These are phyloP conservation scores for Apodospora peruviana DNA, from an alignment of 495 filamentous ascomycete genomes.

Conservation along the genomic window DNA sequence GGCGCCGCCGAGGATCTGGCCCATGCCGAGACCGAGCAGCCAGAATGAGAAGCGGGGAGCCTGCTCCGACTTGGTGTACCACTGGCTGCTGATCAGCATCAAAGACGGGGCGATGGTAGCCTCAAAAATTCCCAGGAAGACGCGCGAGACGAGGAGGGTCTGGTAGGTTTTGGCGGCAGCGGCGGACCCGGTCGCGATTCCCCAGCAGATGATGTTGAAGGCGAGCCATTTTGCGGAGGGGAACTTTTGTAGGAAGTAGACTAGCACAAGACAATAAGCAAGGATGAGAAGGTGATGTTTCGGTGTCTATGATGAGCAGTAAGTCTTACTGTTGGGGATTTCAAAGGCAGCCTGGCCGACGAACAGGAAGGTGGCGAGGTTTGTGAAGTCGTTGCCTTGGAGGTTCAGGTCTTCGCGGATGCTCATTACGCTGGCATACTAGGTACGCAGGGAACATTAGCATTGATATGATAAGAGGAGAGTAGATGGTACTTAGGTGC, in stretches of 20 bases:
- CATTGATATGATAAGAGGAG: too few relatives aligned
- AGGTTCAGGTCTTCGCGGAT: slow-evolving; percentile 25
- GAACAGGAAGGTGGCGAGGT: slow-evolving; percentile 31
- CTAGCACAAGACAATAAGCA: slow-evolving; percentile 15
- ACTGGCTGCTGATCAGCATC: slow-evolving; percentile 47
- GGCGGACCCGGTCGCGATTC: slow-evolving; percentile 31
- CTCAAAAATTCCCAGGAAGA: slow-evolving; percentile 59
- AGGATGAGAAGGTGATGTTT: too few relatives aligned
- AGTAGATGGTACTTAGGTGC: too few relatives aligned
- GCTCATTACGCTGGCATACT: slow-evolving; percentile 37
- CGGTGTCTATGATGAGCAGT: neutral
- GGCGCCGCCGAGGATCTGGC: slow-evolving; percentile 58
- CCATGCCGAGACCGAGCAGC: slow-evolving; percentile 56
- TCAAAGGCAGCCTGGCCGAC: slow-evolving; percentile 29
- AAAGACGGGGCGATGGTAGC: slow-evolving; percentile 56
- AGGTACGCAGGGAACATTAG: too few relatives aligned
- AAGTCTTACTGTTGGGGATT: slow-evolving; percentile 25
- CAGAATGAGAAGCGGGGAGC: slow-evolving; percentile 59
- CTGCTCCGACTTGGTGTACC: slow-evolving; percentile 60
- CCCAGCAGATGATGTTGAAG: slow-evolving; percentile 49
- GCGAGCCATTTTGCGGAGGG: slow-evolving; percentile 54
- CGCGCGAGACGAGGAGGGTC: slow-evolving; percentile 38
- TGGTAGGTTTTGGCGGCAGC: slow-evolving; percentile 30
- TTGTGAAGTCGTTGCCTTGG: slow-evolving; percentile 31
- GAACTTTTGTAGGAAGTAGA: slow-evolving; percentile 43